Evolutionary conservation across 2,329 filamentous ascomycete genomes (phyloP).

Genomic region (Colletotrichum neosansevieriae): DNA sequence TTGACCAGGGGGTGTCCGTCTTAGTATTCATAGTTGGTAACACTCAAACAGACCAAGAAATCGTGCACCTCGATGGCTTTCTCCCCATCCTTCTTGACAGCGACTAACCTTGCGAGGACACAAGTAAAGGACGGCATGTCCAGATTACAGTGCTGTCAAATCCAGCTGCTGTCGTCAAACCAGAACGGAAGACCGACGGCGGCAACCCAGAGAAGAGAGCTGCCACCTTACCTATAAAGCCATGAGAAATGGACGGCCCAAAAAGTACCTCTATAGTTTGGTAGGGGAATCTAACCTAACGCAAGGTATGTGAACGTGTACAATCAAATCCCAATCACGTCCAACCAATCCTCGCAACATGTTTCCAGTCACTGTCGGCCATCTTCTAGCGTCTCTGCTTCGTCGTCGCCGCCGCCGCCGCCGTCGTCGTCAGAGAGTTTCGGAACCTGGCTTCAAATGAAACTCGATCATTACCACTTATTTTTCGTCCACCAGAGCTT

Average conservation of each 20-base stretch:
- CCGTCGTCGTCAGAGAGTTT: constrained; percentile 25
- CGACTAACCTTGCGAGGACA: not conserved
- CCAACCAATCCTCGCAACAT: constrained; percentile 26
- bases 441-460: constrained; percentile 36
- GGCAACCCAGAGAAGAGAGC: not conserved
- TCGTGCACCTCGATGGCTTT: constrained; percentile 13
- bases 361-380: constrained; percentile 15
- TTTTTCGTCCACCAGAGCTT: not conserved
- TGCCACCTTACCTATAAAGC: no score
- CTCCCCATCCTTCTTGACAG: not conserved
- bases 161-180: not conserved
- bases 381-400: not conserved
- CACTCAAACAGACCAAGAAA: constrained; percentile 19
- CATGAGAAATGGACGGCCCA: not conserved
- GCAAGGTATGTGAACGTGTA: constrained; percentile 25
- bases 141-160: no score
- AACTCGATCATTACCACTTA: constrained; percentile 25
- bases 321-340: constrained; percentile 20
- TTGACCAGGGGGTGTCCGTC: constrained; percentile 32
- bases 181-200: not conserved
- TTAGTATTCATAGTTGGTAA: constrained; percentile 32
- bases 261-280: constrained; percentile 13
- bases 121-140: no score
- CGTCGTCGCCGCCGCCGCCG: not conserved
- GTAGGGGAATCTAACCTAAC: constrained; percentile 3